phyloP scores from a whole-genome alignment of 352 stramenopile species.

The Pythium sp. region DNA sequence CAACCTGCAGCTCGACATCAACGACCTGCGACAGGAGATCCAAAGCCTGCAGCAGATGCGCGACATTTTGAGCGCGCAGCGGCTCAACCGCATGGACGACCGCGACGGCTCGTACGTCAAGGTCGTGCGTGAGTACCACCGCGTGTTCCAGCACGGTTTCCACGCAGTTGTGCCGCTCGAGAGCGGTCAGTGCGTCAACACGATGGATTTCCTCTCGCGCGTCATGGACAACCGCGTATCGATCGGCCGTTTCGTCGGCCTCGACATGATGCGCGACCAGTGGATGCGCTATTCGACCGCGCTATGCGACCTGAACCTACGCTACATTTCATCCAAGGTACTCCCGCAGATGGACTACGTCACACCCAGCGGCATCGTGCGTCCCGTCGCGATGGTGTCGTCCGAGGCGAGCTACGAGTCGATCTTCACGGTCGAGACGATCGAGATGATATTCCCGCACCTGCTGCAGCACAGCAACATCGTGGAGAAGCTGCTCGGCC shows the following conservation, averaged over 20 bases:
- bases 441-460: slow-evolving; percentile 55
- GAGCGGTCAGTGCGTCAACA: slow-evolving; percentile 18
- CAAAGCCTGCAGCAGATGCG: slow-evolving; percentile 31
- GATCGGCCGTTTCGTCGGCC: slow-evolving; percentile 37
- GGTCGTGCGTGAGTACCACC: slow-evolving; percentile 52
- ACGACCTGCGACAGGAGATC: slow-evolving; percentile 43
- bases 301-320: slow-evolving; percentile 33
- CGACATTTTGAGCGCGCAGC: slow-evolving; percentile 25
- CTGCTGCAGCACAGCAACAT: slow-evolving; percentile 28
- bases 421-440: slow-evolving; percentile 37
- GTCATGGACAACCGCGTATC: slow-evolving; percentile 48
- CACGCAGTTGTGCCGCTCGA: slow-evolving; percentile 11
- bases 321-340: slow-evolving; percentile 32
- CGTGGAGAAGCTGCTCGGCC: slow-evolving; percentile 28
- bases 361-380: slow-evolving; percentile 12
- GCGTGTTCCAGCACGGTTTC: slow-evolving; percentile 55
- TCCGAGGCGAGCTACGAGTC: slow-evolving; percentile 39
- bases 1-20: slow-evolving; percentile 56
- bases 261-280: slow-evolving; percentile 48
- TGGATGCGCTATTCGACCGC: slow-evolving; percentile 49
- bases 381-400: slow-evolving; percentile 29
- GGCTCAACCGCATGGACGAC: slow-evolving; percentile 40
- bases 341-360: slow-evolving; percentile 22
- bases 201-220: slow-evolving; percentile 34
- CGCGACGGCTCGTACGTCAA: slow-evolving; percentile 46